Percentiles rank a stretch among this genome's conserved stretches.
Conservation (phyloP, 1,284 basidiomycete genomes). For the Apiotrichum gracile region DNA sequence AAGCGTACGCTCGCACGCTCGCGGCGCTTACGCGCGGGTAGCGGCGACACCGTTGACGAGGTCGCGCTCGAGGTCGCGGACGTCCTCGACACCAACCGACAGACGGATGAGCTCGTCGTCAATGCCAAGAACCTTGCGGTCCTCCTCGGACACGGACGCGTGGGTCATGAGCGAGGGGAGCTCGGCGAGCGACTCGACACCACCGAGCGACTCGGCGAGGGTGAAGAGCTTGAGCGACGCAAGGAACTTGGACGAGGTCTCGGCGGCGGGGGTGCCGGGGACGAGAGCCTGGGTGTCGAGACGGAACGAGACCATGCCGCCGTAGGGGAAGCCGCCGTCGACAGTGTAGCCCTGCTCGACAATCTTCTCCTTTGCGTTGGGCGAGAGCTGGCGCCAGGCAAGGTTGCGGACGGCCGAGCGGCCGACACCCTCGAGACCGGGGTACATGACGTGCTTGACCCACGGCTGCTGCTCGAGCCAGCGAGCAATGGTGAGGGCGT, state of each 20-base stretch:
- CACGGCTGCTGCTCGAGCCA: constrained; percentile 55
- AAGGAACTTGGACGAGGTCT: constrained; percentile 55
- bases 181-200: constrained; percentile 85
- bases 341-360: constrained; percentile 34
- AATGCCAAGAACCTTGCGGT: constrained; percentile 65
- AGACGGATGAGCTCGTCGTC: constrained; percentile 72
- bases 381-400: constrained; percentile 11
- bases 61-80: constrained; percentile 70
- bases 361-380: constrained; percentile 11
- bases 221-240: constrained; percentile 65
- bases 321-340: constrained; percentile 61
- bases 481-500: constrained; percentile 70
- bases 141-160: constrained; percentile 15
- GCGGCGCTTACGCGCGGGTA: neutral
- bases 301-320: constrained; percentile 54
- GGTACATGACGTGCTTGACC: constrained; percentile 78
- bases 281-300: constrained; percentile 47
- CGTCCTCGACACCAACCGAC: constrained; percentile 84
- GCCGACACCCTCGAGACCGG: constrained; percentile 56
- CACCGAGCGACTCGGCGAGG: constrained; percentile 84
- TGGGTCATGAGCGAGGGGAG: constrained; percentile 74
- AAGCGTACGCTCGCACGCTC: neutral
- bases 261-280: constrained; percentile 1
- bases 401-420: constrained; percentile 14
- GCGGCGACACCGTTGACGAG: constrained; percentile 62